Evolutionary conservation across 352 stramenopile species (phyloP).

Genomic region (Halophytophthora batemanensis): DNA sequence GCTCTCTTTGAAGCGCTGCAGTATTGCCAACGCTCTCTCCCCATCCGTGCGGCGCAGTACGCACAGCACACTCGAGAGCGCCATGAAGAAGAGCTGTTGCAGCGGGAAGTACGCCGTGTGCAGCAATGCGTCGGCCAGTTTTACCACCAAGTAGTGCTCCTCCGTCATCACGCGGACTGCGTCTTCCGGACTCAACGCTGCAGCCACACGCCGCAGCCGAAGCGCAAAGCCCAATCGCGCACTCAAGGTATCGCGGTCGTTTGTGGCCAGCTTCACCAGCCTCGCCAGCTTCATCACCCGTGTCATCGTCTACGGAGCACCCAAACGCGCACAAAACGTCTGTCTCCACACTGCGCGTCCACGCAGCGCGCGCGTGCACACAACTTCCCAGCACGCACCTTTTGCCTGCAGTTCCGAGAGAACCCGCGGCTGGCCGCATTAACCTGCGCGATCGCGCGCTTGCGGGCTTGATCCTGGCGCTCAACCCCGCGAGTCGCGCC

Average conservation of each 20-base stretch:
- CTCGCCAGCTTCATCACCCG: background rate
- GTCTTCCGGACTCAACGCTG: slow-evolving; percentile 16
- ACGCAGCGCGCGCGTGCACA: too few species aligned
- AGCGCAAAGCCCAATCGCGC: slow-evolving; percentile 37
- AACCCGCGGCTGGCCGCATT: too few species aligned
- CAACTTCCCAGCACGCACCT: too few species aligned
- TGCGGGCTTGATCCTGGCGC: too few species aligned
- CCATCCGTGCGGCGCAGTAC: slow-evolving; percentile 23
- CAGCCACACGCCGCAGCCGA: slow-evolving; percentile 29
- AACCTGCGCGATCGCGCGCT: too few species aligned
- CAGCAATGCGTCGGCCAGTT: slow-evolving; percentile 40
- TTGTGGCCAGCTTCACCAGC: slow-evolving; percentile 23
- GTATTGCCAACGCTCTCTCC: background rate
- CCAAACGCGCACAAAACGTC: background rate
- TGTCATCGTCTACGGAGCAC: background rate
- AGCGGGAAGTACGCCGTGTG: slow-evolving; percentile 61
- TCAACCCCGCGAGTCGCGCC: too few species aligned
- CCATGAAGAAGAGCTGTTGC: slow-evolving; percentile 62
- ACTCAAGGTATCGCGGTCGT: slow-evolving; percentile 17
- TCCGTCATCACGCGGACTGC: slow-evolving; percentile 26
- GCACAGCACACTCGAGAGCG: slow-evolving; percentile 32
- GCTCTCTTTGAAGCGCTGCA: slow-evolving; percentile 8
- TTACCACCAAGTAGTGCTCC: slow-evolving; percentile 25
- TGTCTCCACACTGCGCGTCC: background rate
- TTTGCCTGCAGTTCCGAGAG: too few species aligned